These are phyloP conservation scores for Coleophoma crateriformis DNA, from an alignment of 2,329 filamentous ascomycete species.

Conservation along the genomic window DNA sequence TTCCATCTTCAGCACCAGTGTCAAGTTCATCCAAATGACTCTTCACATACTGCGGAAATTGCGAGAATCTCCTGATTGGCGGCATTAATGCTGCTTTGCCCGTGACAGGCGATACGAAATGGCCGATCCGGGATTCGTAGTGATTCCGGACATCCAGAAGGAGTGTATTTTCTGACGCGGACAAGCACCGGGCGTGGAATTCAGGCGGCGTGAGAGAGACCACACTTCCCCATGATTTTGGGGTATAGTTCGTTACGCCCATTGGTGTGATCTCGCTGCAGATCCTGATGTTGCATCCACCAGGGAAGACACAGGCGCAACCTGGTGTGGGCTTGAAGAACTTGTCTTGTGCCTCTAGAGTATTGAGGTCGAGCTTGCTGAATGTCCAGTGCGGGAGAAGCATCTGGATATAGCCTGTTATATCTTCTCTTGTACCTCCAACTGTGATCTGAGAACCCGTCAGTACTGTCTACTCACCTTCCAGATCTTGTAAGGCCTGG, in stretches of 20 bases:
- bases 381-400: conserved; percentile 25
- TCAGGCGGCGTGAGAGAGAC: conserved; percentile 18
- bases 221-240: conserved; percentile 20
- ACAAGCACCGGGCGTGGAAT: conserved; percentile 21
- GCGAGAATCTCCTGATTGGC: conserved; percentile 24
- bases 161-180: conserved; percentile 5
- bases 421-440: conserved; percentile 15
- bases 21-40: conserved; percentile 8
- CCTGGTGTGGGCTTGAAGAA: conserved; percentile 24
- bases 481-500: not conserved
- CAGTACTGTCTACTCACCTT: not conserved
- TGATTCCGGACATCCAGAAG: conserved; percentile 27
- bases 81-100: conserved; percentile 22
- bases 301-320: conserved; percentile 23
- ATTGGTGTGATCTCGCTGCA: conserved; percentile 26
- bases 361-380: conserved; percentile 12
- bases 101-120: conserved; percentile 22
- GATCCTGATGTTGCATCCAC: conserved; percentile 14
- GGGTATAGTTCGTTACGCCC: conserved; percentile 24
- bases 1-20: not conserved
- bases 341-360: conserved; percentile 5
- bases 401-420: conserved; percentile 19
- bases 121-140: conserved; percentile 28
- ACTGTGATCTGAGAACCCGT: conserved; percentile 17
- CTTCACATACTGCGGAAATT: conserved; percentile 26